Evolutionary conservation across 2,329 filamentous ascomycete genomes (phyloP).

Genomic region (Penicillium sp.): DNA sequence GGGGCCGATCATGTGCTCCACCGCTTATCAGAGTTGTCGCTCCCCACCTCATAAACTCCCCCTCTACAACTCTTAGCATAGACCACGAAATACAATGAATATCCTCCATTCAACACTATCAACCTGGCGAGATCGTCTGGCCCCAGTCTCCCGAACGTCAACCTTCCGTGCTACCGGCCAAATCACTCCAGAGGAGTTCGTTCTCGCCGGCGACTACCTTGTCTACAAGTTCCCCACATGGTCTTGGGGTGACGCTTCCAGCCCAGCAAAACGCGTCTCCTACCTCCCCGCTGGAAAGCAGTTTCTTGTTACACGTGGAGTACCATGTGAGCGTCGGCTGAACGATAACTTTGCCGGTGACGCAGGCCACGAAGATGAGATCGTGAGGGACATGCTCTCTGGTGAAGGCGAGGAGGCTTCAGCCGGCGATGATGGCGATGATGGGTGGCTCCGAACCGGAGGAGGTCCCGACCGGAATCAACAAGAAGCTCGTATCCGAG

Average conservation of each 20-base stretch:
- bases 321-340: constrained; percentile 87
- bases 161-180: constrained; percentile 93
- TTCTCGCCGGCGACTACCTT: constrained; percentile 92
- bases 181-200: constrained; percentile 96
- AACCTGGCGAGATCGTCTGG: constrained; percentile 86
- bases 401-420: constrained; percentile 49
- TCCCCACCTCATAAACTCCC: constrained; percentile 9
- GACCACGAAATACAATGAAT: constrained; percentile 63
- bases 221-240: constrained; percentile 99
- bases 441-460: constrained; percentile 90
- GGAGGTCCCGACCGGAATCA: constrained; percentile 64
- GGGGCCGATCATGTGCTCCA: constrained; percentile 31
- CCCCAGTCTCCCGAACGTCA: constrained; percentile 83
- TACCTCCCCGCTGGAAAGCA: constrained; percentile 90
- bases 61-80: constrained; percentile 11
- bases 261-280: constrained; percentile 72
- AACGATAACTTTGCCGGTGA: constrained; percentile 92
- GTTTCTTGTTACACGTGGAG: constrained; percentile 90
- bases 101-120: constrained; percentile 91
- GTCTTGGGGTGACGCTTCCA: constrained; percentile 90
- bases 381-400: constrained; percentile 75
- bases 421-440: constrained; percentile 77
- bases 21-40: constrained; percentile 23
- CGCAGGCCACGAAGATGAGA: constrained; percentile 79
- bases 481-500: constrained; percentile 72